These are phyloP conservation scores for Dendrostoma leiphaemia DNA, from an alignment of 2,329 filamentous ascomycete species.

Conservation along the genomic window DNA sequence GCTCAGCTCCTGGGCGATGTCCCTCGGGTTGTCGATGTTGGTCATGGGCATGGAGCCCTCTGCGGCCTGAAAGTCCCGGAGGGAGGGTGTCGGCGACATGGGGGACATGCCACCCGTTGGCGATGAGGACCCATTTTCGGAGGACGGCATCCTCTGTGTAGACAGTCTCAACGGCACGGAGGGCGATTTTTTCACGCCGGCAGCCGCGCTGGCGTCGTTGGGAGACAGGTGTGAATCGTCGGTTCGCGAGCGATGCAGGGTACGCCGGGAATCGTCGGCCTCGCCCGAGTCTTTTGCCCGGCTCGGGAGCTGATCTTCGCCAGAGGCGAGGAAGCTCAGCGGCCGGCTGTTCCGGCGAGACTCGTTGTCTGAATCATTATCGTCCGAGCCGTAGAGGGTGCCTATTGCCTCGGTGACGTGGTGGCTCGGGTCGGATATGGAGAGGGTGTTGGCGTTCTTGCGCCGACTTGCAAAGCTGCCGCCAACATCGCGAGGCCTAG, in stretches of 20 bases:
- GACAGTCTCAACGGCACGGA: constrained; percentile 38
- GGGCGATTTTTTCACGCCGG: constrained; percentile 41
- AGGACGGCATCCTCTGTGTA: constrained; percentile 39
- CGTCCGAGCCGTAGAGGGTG: constrained; percentile 80
- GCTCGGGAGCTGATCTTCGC: constrained; percentile 48
- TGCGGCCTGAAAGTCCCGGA: constrained; percentile 52
- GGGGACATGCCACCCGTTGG: constrained; percentile 38
- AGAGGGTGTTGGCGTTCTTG: constrained; percentile 57
- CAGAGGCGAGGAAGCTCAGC: constrained; percentile 69
- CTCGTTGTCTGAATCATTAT: constrained; percentile 53
- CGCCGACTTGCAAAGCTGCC: constrained; percentile 57
- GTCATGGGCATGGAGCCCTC: constrained; percentile 79
- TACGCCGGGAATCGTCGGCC: constrained; percentile 36
- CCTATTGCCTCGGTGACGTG: constrained; percentile 94
- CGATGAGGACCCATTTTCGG: constrained; percentile 34
- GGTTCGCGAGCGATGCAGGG: constrained; percentile 44
- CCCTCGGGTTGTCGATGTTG: constrained; percentile 85
- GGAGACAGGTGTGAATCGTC: constrained; percentile 33
- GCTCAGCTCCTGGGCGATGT: constrained; percentile 87
- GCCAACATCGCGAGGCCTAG: constrained; percentile 55
- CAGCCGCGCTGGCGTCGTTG: constrained; percentile 29
- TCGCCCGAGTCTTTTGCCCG: constrained; percentile 18
- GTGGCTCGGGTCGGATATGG: constrained; percentile 83
- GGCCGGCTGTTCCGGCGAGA: constrained; percentile 55
- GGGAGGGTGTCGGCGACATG: constrained; percentile 51